Percentiles rank a stretch among this genome's conserved stretches.
These are phyloP conservation scores for Bipolaris sorokiniana DNA, from an alignment of 2,329 filamentous ascomycete species.

Conservation along the genomic window DNA sequence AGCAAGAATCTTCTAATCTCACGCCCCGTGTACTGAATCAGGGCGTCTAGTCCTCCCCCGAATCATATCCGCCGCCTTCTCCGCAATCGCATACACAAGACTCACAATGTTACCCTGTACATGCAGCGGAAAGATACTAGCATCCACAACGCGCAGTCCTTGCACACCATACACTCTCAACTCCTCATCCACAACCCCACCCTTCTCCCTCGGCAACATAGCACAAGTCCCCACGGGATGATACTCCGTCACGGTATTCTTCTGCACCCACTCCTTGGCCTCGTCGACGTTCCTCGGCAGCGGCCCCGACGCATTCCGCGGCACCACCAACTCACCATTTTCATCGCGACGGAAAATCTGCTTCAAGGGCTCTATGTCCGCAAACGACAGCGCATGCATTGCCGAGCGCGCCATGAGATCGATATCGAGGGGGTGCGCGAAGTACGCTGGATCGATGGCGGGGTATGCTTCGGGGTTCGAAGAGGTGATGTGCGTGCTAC, in stretches of 20 bases:
- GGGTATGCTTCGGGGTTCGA: conserved; percentile 43
- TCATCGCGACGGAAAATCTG: background rate
- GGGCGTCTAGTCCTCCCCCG: background rate
- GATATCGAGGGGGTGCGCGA: conserved; percentile 54
- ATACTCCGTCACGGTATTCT: conserved; percentile 27
- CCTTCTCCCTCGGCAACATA: conserved; percentile 37
- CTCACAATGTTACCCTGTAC: conserved; percentile 27
- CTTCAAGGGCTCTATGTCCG: background rate
- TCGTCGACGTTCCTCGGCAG: conserved; percentile 22
- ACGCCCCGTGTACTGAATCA: background rate
- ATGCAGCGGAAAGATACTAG: conserved; percentile 34
- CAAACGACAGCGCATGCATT: conserved; percentile 20
- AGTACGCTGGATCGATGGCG: conserved; percentile 50
- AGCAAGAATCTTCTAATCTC: background rate
- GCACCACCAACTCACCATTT: conserved; percentile 2
- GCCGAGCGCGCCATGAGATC: conserved; percentile 49
- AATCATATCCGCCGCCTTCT: conserved; percentile 37
- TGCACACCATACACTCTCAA: conserved; percentile 39
- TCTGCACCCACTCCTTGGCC: conserved; percentile 18
- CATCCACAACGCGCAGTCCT: conserved; percentile 39
- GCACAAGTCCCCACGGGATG: conserved; percentile 45
- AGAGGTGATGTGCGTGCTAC: conserved; percentile 46
- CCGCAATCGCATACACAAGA: conserved; percentile 36
- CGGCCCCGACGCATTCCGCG: conserved; percentile 16
- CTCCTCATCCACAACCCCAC: conserved; percentile 40